Evolutionary conservation across 805 yeast species (phyloP).

Genomic region (Hanseniaspora meyeri): DNA sequence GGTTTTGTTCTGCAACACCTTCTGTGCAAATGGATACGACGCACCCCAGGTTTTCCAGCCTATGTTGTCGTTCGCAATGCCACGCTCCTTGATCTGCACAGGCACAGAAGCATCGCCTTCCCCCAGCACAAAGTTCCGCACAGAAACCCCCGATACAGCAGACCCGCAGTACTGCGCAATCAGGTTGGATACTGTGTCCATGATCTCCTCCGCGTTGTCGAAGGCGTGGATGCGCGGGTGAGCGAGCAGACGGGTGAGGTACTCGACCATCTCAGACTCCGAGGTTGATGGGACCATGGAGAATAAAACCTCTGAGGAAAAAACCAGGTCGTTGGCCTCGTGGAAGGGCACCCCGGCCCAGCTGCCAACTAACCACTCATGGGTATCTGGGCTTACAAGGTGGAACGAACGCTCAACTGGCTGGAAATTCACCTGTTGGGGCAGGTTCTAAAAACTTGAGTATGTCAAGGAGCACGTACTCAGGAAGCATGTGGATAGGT

Average conservation of each 20-base stretch:
- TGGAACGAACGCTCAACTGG: background rate
- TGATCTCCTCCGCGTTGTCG: background rate
- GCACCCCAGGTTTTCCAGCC: constrained; percentile 98
- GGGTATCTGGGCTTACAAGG: constrained; percentile 22
- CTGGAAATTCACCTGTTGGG: constrained; percentile 36
- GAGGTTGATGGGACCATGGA: background rate
- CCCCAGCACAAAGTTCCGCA: constrained; percentile 17
- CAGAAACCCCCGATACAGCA: background rate
- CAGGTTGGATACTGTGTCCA: background rate
- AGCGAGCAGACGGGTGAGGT: background rate
- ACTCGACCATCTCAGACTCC: background rate
- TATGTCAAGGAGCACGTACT: constrained; percentile 32
- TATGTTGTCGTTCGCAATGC: constrained; percentile 71
- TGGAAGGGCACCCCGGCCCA: constrained; percentile 26
- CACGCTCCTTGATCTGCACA: constrained; percentile 56
- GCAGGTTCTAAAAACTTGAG: constrained; percentile 40
- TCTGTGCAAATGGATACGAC: constrained; percentile 41
- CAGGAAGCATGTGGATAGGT: constrained; percentile 34
- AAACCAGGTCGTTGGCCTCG: background rate
- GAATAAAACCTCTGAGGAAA: background rate
- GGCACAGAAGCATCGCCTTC: background rate
- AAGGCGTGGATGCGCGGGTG: background rate
- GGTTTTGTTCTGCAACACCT: constrained; percentile 26
- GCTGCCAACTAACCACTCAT: constrained; percentile 35
- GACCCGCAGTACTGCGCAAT: constrained; percentile 10